A percentile compares a stretch with the other conserved stretches of the same genome.
Evolutionary conservation across 176 grass and related monocot species (phyloP).

Genomic region (Aegilops speltoides): DNA sequence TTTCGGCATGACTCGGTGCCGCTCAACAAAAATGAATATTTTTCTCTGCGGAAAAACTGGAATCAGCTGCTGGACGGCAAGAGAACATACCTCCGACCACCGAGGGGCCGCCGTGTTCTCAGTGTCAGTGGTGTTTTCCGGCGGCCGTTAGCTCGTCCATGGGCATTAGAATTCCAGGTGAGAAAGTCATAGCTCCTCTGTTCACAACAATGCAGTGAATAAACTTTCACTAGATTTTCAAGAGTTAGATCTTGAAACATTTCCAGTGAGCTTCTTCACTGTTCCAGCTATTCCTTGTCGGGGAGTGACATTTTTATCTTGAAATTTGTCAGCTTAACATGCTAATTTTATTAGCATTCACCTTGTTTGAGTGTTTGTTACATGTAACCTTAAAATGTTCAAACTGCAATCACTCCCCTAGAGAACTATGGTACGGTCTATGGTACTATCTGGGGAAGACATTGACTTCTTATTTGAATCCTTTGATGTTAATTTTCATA

Average conservation of each 20-base stretch:
- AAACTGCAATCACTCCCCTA: neutral
- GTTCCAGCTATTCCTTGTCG: neutral
- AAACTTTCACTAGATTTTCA: neutral
- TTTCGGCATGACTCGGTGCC: neutral
- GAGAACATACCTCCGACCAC: slow-evolving; percentile 4
- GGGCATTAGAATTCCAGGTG: slow-evolving; percentile 8
- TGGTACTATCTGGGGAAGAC: neutral
- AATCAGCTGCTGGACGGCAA: neutral
- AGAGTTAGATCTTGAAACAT: neutral
- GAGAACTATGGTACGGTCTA: too few relatives aligned
- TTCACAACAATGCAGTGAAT: neutral
- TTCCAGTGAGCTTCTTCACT: neutral
- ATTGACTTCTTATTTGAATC: neutral
- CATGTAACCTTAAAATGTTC: too few relatives aligned
- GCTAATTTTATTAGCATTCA: neutral
- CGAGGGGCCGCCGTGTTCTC: neutral
- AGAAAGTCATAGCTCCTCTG: neutral
- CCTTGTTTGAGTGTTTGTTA: too few relatives aligned
- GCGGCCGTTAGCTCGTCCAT: neutral
- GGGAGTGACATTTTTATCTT: neutral
- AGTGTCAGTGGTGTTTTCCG: neutral
- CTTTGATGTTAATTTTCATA: neutral
- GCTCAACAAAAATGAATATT: neutral
- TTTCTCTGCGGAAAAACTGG: neutral
- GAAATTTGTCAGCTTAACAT: slow-evolving; percentile 4